phyloP scores from a whole-genome alignment of 2,329 filamentous ascomycete genomes.

The Pyrenochaeta sp. region DNA sequence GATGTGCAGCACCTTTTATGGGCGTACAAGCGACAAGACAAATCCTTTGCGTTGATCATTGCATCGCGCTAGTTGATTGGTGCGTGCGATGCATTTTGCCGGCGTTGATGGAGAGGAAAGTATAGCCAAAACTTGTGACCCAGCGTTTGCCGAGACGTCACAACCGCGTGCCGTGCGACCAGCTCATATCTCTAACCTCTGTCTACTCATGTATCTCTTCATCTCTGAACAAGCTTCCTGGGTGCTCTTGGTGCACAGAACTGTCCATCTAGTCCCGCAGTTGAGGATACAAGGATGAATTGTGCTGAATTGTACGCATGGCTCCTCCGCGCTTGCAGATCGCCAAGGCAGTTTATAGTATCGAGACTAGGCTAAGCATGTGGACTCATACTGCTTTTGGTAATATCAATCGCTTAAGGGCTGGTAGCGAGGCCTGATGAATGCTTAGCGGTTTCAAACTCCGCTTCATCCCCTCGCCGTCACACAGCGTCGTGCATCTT shows the following conservation, averaged over 20 bases:
- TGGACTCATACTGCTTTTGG: slow-evolving; percentile 9
- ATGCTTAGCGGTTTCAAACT: slow-evolving; percentile 42
- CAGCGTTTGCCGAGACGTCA: slow-evolving; percentile 5
- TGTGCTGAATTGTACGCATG: not conserved
- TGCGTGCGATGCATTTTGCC: slow-evolving; percentile 11
- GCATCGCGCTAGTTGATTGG: slow-evolving; percentile 8
- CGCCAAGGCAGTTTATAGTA: slow-evolving; percentile 27
- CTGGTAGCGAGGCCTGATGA: slow-evolving; percentile 14
- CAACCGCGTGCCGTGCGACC: not conserved
- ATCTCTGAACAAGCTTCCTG: slow-evolving; percentile 2
- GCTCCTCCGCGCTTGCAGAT: slow-evolving; percentile 30
- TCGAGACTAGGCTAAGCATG: slow-evolving; percentile 30
- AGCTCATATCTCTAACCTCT: not conserved
- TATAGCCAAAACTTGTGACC: slow-evolving; percentile 6
- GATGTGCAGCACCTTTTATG: slow-evolving; percentile 19
- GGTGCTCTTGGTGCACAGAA: not conserved
- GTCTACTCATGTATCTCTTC: not conserved
- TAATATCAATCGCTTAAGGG: slow-evolving; percentile 11
- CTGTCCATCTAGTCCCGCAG: not conserved
- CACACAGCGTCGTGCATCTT: slow-evolving; percentile 22
- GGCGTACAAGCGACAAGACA: slow-evolving; percentile 7
- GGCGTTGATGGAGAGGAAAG: slow-evolving; percentile 4
- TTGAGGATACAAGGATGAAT: not conserved
- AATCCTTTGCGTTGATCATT: slow-evolving; percentile 17
- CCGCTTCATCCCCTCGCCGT: slow-evolving; percentile 27